Evolutionary conservation across 2,329 filamentous ascomycete genomes (phyloP).

Genomic region (Aspergillus carbonarius): DNA sequence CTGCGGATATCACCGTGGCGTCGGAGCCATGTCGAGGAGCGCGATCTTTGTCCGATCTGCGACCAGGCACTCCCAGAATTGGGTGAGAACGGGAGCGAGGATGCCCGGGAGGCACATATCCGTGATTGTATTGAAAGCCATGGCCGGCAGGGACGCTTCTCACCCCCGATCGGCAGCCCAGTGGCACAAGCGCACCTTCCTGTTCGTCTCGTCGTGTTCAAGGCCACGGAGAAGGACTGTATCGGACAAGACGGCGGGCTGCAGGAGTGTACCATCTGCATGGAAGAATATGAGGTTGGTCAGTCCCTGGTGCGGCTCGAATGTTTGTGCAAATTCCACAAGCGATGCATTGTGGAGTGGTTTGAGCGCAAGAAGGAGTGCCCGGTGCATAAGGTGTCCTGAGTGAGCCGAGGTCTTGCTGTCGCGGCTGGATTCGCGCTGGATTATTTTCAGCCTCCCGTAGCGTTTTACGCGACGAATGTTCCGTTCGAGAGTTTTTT

Average conservation of each 20-base stretch:
- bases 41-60: conserved; percentile 50
- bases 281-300: conserved; percentile 63
- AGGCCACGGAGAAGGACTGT: conserved; percentile 64
- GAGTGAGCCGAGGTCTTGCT: background rate
- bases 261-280: conserved; percentile 64
- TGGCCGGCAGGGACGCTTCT: conserved; percentile 22
- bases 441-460: background rate
- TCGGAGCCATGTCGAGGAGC: conserved; percentile 36
- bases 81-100: conserved; percentile 38
- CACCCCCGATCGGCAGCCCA: conserved; percentile 19
- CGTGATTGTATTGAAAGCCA: conserved; percentile 45
- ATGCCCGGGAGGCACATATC: conserved; percentile 46
- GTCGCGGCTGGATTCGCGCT: conserved; percentile 2
- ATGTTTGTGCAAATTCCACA: conserved; percentile 65
- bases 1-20: conserved; percentile 2
- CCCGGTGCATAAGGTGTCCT: conserved; percentile 57
- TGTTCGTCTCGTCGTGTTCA: conserved; percentile 49
- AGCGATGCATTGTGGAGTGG: conserved; percentile 61
- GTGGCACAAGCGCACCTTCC: conserved; percentile 24
- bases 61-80: conserved; percentile 40
- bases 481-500: background rate
- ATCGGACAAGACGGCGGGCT: conserved; percentile 52
- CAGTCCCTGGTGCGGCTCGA: conserved; percentile 60
- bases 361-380: conserved; percentile 60
- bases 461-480: background rate